These are phyloP conservation scores for Daldinia vernicosa DNA, from an alignment of 495 filamentous ascomycete species.

Conservation along the genomic window DNA sequence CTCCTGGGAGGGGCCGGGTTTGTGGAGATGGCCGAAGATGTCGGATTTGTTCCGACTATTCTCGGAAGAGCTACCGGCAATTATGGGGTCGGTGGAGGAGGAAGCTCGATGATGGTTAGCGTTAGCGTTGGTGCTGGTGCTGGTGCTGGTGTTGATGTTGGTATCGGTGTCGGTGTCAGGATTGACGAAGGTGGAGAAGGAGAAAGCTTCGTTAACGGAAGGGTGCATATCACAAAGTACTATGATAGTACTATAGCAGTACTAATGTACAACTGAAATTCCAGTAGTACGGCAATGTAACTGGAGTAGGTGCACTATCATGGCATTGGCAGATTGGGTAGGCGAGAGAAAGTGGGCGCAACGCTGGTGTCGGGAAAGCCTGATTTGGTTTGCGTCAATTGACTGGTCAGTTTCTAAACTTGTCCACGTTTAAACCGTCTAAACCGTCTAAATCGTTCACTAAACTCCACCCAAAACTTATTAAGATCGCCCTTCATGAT, in stretches of 20 bases:
- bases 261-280: neutral
- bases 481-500: constrained; percentile 21
- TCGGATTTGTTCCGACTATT: constrained; percentile 1
- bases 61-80: constrained; percentile 19
- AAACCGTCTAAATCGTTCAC: neutral
- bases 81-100: neutral
- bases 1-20: constrained; percentile 31
- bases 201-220: constrained; percentile 16
- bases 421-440: constrained; percentile 7
- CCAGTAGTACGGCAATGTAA: neutral
- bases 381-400: neutral
- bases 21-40: constrained; percentile 15
- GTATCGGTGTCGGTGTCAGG: neutral
- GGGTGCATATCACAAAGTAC: constrained; percentile 29
- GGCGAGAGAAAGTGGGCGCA: constrained; percentile 2
- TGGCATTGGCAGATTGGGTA: neutral
- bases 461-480: constrained; percentile 6
- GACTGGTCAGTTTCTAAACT: constrained; percentile 10
- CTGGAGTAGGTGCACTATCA: neutral
- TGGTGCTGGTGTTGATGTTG: neutral
- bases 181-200: constrained; percentile 17
- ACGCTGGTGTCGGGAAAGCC: neutral
- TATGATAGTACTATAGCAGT: neutral
- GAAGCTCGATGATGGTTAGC: constrained; percentile 3
- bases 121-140: neutral